Evolutionary conservation across 2,329 filamentous ascomycete genomes (phyloP).

Genomic region (Sporothrix brasiliensis): DNA sequence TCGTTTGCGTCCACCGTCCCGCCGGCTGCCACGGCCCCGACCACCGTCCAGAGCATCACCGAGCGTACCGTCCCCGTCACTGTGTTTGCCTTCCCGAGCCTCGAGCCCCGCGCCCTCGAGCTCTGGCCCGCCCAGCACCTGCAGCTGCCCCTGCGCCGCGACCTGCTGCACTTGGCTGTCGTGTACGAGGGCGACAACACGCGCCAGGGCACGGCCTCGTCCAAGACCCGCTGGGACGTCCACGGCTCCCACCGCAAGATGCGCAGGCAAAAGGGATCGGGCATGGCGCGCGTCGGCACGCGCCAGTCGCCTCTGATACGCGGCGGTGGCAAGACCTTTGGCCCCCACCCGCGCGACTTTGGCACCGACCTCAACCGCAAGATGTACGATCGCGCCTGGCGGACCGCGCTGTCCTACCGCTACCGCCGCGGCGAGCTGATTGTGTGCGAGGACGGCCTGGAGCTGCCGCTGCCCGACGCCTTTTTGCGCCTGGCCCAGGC

Average conservation of each 20-base stretch:
- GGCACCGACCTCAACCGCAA: slow-evolving; percentile 80
- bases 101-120: slow-evolving; percentile 80
- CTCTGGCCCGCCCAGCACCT: slow-evolving; percentile 82
- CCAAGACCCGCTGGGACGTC: slow-evolving; percentile 81
- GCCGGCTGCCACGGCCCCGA: not conserved
- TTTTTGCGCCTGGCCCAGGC: slow-evolving; percentile 48
- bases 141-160: slow-evolving; percentile 80
- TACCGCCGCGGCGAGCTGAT: slow-evolving; percentile 86
- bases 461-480: slow-evolving; percentile 61
- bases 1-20: slow-evolving; percentile 14
- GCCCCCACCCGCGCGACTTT: slow-evolving; percentile 92
- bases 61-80: slow-evolving; percentile 80
- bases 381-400: slow-evolving; percentile 93
- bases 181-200: slow-evolving; percentile 89
- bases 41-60: slow-evolving; percentile 39
- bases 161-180: slow-evolving; percentile 89
- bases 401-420: slow-evolving; percentile 89
- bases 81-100: slow-evolving; percentile 83
- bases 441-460: slow-evolving; percentile 76
- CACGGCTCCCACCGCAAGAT: slow-evolving; percentile 82
- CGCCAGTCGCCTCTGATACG: slow-evolving; percentile 78
- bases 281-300: slow-evolving; percentile 75
- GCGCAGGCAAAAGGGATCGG: slow-evolving; percentile 82
- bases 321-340: slow-evolving; percentile 86
- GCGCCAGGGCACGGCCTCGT: slow-evolving; percentile 81